phyloP scores from a whole-genome alignment of 192 early-diverging fungal genomes.

The Rhizophagus sp. region DNA sequence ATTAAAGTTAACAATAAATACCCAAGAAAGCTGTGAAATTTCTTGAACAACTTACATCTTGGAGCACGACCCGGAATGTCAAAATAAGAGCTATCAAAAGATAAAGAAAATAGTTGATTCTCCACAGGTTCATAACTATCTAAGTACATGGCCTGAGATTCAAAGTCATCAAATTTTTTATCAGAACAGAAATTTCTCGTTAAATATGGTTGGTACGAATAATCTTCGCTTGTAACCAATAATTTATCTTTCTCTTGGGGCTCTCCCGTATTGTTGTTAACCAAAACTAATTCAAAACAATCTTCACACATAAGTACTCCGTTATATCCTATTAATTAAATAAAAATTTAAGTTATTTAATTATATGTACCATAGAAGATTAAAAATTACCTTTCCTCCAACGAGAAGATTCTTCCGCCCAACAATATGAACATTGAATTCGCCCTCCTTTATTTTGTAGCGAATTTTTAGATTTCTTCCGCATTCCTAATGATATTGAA shows the following conservation, averaged over 20 bases:
- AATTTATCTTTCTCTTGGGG: conserved; percentile 45
- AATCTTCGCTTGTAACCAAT: conserved; percentile 62
- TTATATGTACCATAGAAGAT: not conserved
- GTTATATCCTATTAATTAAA: conserved; percentile 56
- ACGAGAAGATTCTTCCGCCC: conserved; percentile 51
- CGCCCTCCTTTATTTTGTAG: conserved; percentile 5
- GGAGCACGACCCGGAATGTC: conserved; percentile 92
- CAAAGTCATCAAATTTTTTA: conserved; percentile 49
- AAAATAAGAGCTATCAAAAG: conserved; percentile 82
- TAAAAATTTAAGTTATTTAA: not conserved
- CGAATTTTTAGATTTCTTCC: conserved; percentile 22
- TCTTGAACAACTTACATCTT: conserved; percentile 53
- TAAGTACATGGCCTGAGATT: conserved; percentile 51
- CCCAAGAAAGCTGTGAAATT: no score
- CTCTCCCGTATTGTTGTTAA: conserved; percentile 39
- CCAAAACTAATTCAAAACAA: conserved; percentile 60
- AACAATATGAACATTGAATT: conserved; percentile 62
- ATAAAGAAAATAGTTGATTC: conserved; percentile 71
- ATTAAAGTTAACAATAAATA: not conserved
- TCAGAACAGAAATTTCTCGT: conserved; percentile 57
- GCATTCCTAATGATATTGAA: conserved; percentile 4
- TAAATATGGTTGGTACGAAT: conserved; percentile 66
- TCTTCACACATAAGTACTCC: conserved; percentile 70
- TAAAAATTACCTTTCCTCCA: conserved; percentile 60
- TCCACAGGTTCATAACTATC: conserved; percentile 65